Conservation (phyloP, 2,329 filamentous ascomycete genomes). For the Rhynchosporium agropyri region DNA sequence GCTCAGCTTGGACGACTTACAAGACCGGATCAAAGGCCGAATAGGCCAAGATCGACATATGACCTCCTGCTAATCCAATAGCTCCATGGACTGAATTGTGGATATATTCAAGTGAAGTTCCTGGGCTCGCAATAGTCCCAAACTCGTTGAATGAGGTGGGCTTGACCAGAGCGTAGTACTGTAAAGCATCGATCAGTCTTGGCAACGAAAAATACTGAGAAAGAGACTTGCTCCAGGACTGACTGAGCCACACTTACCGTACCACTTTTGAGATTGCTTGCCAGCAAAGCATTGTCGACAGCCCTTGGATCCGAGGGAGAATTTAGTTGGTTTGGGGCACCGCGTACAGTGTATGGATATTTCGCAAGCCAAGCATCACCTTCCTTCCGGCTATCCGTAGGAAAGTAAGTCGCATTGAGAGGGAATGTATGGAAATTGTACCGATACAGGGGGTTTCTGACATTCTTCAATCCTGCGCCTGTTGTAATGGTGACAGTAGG, state of each 20-base stretch:
- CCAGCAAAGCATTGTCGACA: constrained; percentile 26
- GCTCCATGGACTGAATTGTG: constrained; percentile 50
- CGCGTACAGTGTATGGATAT: constrained; percentile 43
- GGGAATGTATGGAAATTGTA: constrained; percentile 51
- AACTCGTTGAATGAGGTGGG: constrained; percentile 46
- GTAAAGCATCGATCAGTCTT: background rate
- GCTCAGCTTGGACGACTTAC: constrained; percentile 39
- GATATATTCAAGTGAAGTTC: constrained; percentile 48
- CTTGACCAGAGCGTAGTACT: constrained; percentile 50
- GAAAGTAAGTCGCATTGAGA: constrained; percentile 45
- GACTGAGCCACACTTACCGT: constrained; percentile 25
- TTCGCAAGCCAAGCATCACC: constrained; percentile 40
- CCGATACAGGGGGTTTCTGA: constrained; percentile 56
- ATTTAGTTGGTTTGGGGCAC: constrained; percentile 18
- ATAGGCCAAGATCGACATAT: constrained; percentile 48
- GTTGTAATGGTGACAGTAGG: constrained; percentile 41
- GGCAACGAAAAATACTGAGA: background rate
- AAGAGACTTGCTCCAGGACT: background rate
- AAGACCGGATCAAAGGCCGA: constrained; percentile 53
- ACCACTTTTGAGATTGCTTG: constrained; percentile 34
- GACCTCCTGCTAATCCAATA: constrained; percentile 43
- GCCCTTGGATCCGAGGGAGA: constrained; percentile 27
- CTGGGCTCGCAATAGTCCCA: constrained; percentile 42
- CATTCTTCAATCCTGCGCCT: constrained; percentile 25
- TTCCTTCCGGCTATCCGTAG: constrained; percentile 31